These are phyloP conservation scores for Dictyostelium brefeldianum DNA, from an alignment of 78 protist species.

Conservation along the genomic window DNA sequence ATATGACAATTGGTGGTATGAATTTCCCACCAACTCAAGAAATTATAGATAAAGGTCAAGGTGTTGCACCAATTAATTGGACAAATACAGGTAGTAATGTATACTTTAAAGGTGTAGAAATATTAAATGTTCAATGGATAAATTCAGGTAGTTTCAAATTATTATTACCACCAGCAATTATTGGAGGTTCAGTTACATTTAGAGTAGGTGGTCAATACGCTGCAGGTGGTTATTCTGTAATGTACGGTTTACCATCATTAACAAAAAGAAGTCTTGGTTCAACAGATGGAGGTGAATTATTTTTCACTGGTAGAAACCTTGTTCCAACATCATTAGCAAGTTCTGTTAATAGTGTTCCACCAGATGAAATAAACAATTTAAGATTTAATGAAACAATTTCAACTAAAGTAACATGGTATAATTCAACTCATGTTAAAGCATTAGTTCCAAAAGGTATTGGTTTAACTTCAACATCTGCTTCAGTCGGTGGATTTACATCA, in stretches of 20 bases:
- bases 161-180: too few relatives aligned
- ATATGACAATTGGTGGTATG: neutral
- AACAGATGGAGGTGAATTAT: slow-evolving; percentile 31
- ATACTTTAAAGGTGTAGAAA: too few relatives aligned
- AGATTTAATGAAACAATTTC: neutral
- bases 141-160: too few relatives aligned
- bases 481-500: neutral
- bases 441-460: neutral
- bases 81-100: too few relatives aligned
- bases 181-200: too few relatives aligned
- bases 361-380: neutral
- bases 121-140: too few relatives aligned
- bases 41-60: neutral
- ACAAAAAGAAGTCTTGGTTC: neutral
- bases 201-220: too few relatives aligned
- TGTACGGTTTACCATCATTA: neutral
- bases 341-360: too few relatives aligned
- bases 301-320: slow-evolving; percentile 17
- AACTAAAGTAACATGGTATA: neutral
- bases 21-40: slow-evolving; percentile 13
- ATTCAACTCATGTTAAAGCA: neutral
- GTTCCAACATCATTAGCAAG: slow-evolving; percentile 1
- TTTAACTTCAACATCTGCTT: neutral
- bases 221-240: too few relatives aligned
- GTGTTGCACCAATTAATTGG: too few relatives aligned